These are phyloP conservation scores for Podaxis sp. DNA, from an alignment of 768 basidiomycete species.

Conservation along the genomic window DNA sequence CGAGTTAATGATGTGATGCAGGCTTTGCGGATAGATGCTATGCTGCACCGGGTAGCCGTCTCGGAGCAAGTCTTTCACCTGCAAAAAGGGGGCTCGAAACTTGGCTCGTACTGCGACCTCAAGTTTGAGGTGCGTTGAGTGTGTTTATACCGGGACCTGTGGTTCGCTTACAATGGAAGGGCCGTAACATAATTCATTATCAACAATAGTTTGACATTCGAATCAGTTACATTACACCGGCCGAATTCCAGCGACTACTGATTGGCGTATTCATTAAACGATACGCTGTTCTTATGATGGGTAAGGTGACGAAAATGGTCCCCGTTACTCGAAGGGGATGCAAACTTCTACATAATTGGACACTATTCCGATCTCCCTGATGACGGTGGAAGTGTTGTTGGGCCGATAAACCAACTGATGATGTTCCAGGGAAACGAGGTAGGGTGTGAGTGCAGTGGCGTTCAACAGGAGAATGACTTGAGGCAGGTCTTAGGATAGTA, in stretches of 20 bases:
- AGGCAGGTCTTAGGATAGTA: not conserved
- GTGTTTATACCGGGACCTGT: not conserved
- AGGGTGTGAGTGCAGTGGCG: not conserved
- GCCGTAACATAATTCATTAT: not conserved
- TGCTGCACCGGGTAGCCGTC: constrained; percentile 11
- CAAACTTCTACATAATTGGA: not conserved
- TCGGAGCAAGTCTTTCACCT: not conserved
- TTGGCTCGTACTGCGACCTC: not conserved
- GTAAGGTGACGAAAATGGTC: not conserved
- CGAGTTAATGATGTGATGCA: not conserved
- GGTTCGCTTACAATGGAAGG: not conserved
- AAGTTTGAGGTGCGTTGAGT: not conserved
- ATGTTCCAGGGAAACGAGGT: not conserved
- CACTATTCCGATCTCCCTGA: not conserved
- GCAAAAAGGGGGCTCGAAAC: not conserved
- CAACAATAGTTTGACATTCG: too few species aligned
- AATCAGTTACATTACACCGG: too few species aligned
- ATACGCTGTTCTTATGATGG: not conserved
- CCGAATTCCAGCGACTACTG: not conserved
- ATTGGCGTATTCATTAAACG: not conserved
- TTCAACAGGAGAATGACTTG: not conserved
- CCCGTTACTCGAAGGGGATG: not conserved
- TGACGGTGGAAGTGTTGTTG: not conserved
- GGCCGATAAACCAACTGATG: not conserved
- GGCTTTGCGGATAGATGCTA: not conserved